Percentiles rank a stretch among this genome's conserved stretches.
Evolutionary conservation across 352 stramenopile genomes (phyloP).

Genomic region (Phytophthora lateralis): DNA sequence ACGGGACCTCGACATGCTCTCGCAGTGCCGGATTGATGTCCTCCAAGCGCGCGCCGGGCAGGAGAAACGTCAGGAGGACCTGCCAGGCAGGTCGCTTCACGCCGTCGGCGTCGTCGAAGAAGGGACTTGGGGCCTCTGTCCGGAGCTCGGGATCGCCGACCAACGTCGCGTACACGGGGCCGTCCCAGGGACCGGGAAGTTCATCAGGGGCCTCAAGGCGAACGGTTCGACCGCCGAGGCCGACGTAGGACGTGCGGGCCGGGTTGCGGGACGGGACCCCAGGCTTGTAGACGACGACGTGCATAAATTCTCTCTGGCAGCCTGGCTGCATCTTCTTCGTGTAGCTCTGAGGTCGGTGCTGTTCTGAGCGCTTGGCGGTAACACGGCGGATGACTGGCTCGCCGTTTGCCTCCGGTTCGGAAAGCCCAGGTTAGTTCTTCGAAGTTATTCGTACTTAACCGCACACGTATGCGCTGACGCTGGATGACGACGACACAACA

Average conservation of each 20-base stretch:
- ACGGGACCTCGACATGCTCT: slow-evolving; percentile 9
- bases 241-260: not conserved
- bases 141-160: not conserved
- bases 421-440: slow-evolving; percentile 9
- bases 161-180: slow-evolving; percentile 11
- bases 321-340: slow-evolving; percentile 15
- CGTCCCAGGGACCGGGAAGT: not conserved
- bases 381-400: slow-evolving; percentile 16
- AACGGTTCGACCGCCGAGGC: slow-evolving; percentile 3
- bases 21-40: not conserved
- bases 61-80: slow-evolving; percentile 1
- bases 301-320: slow-evolving; percentile 7
- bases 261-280: not conserved
- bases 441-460: slow-evolving; percentile 13
- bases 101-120: slow-evolving; percentile 7
- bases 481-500: too few relatives aligned
- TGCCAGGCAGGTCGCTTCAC: slow-evolving; percentile 6
- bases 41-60: not conserved
- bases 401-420: slow-evolving; percentile 15
- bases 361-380: slow-evolving; percentile 2
- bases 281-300: slow-evolving; percentile 3
- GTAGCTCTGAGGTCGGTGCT: slow-evolving; percentile 6
- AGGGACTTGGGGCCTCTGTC: not conserved
- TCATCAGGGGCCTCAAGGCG: slow-evolving; percentile 7
- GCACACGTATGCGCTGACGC: too few relatives aligned